Conservation (phyloP, 257 asterid species). For the Fraxinus anomala region DNA sequence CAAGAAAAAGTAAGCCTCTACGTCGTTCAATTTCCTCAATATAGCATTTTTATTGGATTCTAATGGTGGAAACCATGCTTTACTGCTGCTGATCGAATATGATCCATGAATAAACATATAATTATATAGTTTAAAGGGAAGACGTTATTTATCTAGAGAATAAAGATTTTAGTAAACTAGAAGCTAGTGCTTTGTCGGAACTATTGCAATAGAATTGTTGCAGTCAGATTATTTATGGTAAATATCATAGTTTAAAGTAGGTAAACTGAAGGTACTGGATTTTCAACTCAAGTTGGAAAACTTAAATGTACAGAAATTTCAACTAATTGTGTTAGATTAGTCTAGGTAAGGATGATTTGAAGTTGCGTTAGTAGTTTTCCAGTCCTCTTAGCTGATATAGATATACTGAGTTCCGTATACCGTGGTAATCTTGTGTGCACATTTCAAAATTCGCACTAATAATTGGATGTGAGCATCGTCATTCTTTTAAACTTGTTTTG, state of each 20-base stretch:
- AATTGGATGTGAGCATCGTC: not conserved
- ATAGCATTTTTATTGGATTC: not conserved
- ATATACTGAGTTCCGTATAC: not conserved
- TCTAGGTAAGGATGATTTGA: not conserved
- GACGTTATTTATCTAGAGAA: not conserved
- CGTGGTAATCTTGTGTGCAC: not conserved
- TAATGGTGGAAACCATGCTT: not conserved
- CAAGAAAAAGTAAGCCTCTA: constrained; percentile 61
- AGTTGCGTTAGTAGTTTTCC: not conserved
- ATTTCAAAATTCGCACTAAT: not conserved
- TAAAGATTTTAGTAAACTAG: not conserved
- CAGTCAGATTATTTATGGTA: not conserved
- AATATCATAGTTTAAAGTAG: not conserved
- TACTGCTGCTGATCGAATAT: not conserved
- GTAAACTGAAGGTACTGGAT: not conserved
- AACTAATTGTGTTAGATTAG: not conserved
- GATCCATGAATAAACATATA: not conserved
- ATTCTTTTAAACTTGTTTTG: not conserved
- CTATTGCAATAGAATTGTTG: not conserved
- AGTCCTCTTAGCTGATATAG: not conserved
- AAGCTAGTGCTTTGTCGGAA: not conserved
- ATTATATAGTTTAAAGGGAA: not conserved
- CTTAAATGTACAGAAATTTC: not conserved
- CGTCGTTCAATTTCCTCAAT: not conserved
- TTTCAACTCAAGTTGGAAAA: not conserved